Evolutionary conservation across 2,329 filamentous ascomycete species (phyloP).

Genomic region (Aspergillus sp.): DNA sequence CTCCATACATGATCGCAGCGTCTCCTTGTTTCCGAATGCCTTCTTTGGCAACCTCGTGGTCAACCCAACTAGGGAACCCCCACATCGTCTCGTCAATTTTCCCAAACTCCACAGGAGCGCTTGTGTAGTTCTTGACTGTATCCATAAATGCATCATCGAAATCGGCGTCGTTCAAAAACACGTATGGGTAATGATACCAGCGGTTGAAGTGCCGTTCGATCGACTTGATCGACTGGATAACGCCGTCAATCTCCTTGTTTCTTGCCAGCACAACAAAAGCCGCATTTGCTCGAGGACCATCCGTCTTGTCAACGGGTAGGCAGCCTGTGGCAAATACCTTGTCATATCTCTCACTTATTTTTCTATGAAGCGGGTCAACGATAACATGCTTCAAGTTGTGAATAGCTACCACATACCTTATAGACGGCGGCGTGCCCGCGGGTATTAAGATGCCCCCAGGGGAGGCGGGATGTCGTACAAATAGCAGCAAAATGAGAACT

Average conservation of each 20-base stretch:
- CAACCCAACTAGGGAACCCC: conserved; percentile 97
- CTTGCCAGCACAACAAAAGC: conserved; percentile 94
- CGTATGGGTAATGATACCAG: conserved; percentile 98
- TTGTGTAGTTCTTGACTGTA: conserved; percentile 87
- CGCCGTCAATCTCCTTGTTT: conserved; percentile 95
- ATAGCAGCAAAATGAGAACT: conserved; percentile 85
- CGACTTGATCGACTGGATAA: conserved; percentile 95
- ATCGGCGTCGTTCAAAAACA: conserved; percentile 96
- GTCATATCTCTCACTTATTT: conserved; percentile 96
- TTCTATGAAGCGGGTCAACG: conserved; percentile 58
- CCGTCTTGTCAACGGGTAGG: conserved; percentile 71
- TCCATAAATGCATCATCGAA: conserved; percentile 96
- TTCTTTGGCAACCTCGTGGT: conserved; percentile 90
- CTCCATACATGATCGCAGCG: conserved; percentile 97
- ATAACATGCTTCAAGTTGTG: not conserved
- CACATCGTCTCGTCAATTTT: conserved; percentile 90
- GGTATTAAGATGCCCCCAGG: conserved; percentile 84
- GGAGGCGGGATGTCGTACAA: conserved; percentile 84
- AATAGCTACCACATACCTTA: conserved; percentile 67
- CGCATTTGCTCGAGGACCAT: conserved; percentile 82
- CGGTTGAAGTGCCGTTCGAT: conserved; percentile 98
- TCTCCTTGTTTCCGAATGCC: conserved; percentile 97
- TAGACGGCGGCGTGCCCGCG: conserved; percentile 82
- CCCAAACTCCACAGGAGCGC: conserved; percentile 84
- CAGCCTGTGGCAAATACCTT: conserved; percentile 95